These are phyloP conservation scores for Triangularia setosa DNA, from an alignment of 2,329 filamentous ascomycete genomes.

Conservation along the genomic window DNA sequence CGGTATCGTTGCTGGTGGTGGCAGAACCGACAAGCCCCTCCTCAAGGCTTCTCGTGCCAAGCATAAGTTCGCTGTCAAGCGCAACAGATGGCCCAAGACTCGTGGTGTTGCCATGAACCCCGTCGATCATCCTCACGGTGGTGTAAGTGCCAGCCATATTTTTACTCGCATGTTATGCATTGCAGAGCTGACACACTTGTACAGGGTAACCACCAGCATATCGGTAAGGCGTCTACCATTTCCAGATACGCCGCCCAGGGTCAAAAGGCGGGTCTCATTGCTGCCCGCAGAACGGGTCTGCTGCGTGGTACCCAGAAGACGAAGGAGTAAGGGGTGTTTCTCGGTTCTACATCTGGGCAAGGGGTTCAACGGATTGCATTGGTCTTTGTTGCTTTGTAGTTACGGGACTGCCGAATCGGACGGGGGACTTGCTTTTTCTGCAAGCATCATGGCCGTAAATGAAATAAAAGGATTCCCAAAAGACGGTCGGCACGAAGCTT, in stretches of 20 bases:
- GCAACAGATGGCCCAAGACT: slow-evolving; percentile 99
- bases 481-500: slow-evolving; percentile 20
- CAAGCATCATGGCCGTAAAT: slow-evolving; percentile 48
- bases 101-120: slow-evolving; percentile 99
- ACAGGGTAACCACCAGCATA: slow-evolving; percentile 99
- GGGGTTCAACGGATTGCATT: slow-evolving; percentile 64
- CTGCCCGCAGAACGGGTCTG: slow-evolving; percentile 98
- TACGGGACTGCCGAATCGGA: slow-evolving; percentile 38
- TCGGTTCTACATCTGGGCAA: slow-evolving; percentile 56
- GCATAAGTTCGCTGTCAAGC: slow-evolving; percentile 99
- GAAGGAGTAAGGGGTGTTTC: slow-evolving; percentile 74
- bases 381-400: slow-evolving; percentile 46
- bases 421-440: slow-evolving; percentile 45
- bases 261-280: slow-evolving; percentile 99
- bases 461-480: slow-evolving; percentile 34
- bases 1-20: slow-evolving; percentile 98
- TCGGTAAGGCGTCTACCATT: slow-evolving; percentile 99
- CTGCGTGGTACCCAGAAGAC: slow-evolving; percentile 99
- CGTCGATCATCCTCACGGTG: slow-evolving; percentile 97
- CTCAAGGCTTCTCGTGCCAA: slow-evolving; percentile 99
- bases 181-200: slow-evolving; percentile 39
- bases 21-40: slow-evolving; percentile 98
- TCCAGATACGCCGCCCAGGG: slow-evolving; percentile 94
- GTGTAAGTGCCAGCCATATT: slow-evolving; percentile 54
- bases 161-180: neutral